Evolutionary conservation across 2,329 filamentous ascomycete genomes (phyloP), one percentile per base, ranked within the genome.

Genomic region (Paecilomyces sp.): DNA sequence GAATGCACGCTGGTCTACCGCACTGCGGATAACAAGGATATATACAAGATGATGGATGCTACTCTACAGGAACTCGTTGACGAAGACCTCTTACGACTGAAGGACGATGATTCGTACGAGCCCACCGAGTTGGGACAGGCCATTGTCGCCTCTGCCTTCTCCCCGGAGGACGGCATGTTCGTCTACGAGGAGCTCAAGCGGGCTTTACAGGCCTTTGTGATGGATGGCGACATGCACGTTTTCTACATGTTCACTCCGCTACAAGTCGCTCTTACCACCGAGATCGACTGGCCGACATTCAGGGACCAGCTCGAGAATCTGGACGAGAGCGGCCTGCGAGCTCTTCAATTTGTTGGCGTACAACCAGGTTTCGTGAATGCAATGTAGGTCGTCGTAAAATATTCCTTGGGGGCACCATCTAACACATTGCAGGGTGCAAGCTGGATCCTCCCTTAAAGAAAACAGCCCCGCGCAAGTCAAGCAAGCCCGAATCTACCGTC

Each of bases 181-280:
- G 81, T 92, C 18, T 79, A 91, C 65, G 79, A 84, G 54, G 89
- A 92, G 71, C 78, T 92, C 55, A 80, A 81, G 60, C 82, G 82
- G 64, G 87, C 89, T 0, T 78, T 92, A 2, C 79, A 83, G 61
- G 87, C 87, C 1, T 92, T 92, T 67, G 89, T 91, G 12, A 87
- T 92, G 83, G 88, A 92, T 67, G 87, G 88, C 3, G 89, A 92
- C 63, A 87, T 92, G 85, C 89, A 92, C 67, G 82, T 90, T 12
- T 81, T 91, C 54, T 92, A 92, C 69, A 86, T 85, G 41, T 91
- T 92, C 63, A 91, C 89, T 0, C 89, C 89, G 0, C 82, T 92
- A 1, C 85, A 90, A 60, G 70, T 72, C 24, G 70, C 74, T 8
- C 68, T 67, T 41, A 68, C 65, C 18, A 74, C 80, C 2, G 76